phyloP scores from a whole-genome alignment of 768 basidiomycete species.

The Boletus eberwhitei region DNA sequence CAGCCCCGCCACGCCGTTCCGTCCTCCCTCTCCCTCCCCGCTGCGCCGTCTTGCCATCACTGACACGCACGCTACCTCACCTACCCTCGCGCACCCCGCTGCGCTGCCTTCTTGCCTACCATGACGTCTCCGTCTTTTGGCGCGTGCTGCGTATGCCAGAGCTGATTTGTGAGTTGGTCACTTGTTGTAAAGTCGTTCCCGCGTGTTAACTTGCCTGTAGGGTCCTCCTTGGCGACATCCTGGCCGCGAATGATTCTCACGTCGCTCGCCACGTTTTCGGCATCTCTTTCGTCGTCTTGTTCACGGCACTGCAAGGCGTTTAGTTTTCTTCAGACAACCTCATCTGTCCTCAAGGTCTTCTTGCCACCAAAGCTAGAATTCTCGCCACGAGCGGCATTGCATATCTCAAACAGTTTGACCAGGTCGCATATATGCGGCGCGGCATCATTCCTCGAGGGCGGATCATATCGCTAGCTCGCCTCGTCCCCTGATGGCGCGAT shows the following conservation, averaged over 20 bases:
- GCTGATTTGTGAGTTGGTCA: constrained; percentile 68
- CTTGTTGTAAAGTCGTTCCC: fast-evolving
- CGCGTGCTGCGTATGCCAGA: constrained; percentile 86
- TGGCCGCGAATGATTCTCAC: constrained; percentile 82
- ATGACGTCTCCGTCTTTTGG: too few species aligned
- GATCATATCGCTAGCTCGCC: constrained; percentile 60
- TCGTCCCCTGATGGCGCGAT: constrained; percentile 61
- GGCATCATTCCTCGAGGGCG: constrained; percentile 80
- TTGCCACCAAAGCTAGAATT: constrained; percentile 79
- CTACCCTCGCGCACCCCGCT: too few species aligned
- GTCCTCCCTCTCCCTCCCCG: too few species aligned
- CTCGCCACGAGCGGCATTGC: constrained; percentile 85
- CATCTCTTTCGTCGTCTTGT: constrained; percentile 20
- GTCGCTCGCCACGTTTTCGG: constrained; percentile 86
- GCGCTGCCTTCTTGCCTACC: too few species aligned
- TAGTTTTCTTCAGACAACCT: constrained; percentile 57
- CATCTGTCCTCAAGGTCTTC: constrained; percentile 79
- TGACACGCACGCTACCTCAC: too few species aligned
- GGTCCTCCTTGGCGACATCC: constrained; percentile 83
- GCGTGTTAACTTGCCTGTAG: constrained; percentile 31
- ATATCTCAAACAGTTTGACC: constrained; percentile 77
- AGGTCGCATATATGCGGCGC: constrained; percentile 71
- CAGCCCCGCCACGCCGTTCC: too few species aligned
- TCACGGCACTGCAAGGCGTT: background rate
- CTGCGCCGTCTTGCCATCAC: too few species aligned